Evolutionary conservation across 129 eudicot genomes (phyloP), one percentile per base, ranked within the genome.

Genomic region (Helianthus tuberosus): DNA sequence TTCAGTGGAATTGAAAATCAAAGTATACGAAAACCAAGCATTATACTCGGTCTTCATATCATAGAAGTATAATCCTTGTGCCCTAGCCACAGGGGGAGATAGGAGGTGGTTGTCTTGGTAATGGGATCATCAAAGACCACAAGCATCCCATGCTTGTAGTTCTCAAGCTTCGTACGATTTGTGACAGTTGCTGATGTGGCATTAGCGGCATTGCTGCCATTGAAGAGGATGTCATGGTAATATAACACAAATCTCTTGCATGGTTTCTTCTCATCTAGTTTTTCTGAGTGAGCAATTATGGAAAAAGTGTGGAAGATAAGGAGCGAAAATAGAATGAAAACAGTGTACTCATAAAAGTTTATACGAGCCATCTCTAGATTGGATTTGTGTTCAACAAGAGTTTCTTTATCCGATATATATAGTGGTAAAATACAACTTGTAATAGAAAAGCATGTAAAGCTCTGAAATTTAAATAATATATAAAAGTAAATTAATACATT

Each of bases 11-110:
- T 89, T 89, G 72, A 87, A 90, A 52, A 85, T 8, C 64, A 87
- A 57, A 1, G 88, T 78, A 59, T 73, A 90, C 0, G 92, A 86
- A 79, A 90, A 83, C 96, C 96, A 90, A 1, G 96, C 90, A 29
- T 80, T 90, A 14, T 39, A 85, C 1, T 57, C 23, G 16, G 20
- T 66, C 59, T 90, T 90, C 85, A 72, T 83, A 81, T 87, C 84
- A 3, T 90, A 90, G 50, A 90, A 84, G 58, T 78, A 87, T 63
- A 90, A 82, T 14, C 96, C 96, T 57, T 90, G 96, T 1, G 92
- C 96, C 44, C 89, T 67, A 11, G 85, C 92, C 8, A 81, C 84
- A 0, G 88, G 84, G 0, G 88, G 74, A 11, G 92, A 90, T 27
- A 58, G 63, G 14, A 82, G 79, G 23, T 78, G 59, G 11, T 70